Evolutionary conservation across 441 rosid species (phyloP).

Genomic region (Adansonia madagascariensis): DNA sequence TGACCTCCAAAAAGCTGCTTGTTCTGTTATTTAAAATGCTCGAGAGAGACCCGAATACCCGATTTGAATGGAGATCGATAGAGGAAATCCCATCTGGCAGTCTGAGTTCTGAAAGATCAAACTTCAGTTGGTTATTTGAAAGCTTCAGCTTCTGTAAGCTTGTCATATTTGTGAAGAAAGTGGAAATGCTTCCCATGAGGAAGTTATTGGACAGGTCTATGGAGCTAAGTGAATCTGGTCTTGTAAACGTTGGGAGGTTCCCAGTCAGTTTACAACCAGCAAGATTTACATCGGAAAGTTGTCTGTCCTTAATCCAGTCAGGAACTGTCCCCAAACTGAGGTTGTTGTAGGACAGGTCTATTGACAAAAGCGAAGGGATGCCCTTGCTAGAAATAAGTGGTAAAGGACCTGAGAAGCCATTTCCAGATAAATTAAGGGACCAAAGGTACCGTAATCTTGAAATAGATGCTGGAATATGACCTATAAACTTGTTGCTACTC

Average conservation of each 20-base stretch:
- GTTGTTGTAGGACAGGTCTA: slow-evolving; percentile 85
- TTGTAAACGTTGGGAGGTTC: slow-evolving; percentile 61
- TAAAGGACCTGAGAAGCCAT: slow-evolving; percentile 66
- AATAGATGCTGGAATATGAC: slow-evolving; percentile 72
- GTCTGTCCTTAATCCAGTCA: slow-evolving; percentile 64
- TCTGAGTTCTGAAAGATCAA: slow-evolving; percentile 55
- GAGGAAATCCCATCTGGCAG: slow-evolving; percentile 63
- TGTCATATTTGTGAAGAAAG: slow-evolving; percentile 60
- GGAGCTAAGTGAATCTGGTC: slow-evolving; percentile 57
- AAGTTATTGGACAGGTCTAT: slow-evolving; percentile 76
- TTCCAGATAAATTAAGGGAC: slow-evolving; percentile 85
- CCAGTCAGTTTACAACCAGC: slow-evolving; percentile 88
- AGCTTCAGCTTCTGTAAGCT: slow-evolving; percentile 69
- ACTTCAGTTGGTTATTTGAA: slow-evolving; percentile 70
- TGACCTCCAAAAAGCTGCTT: slow-evolving; percentile 65
- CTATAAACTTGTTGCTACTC: slow-evolving; percentile 62
- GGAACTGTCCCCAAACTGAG: slow-evolving; percentile 73
- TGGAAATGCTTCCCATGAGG: slow-evolving; percentile 56
- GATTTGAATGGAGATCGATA: slow-evolving; percentile 69
- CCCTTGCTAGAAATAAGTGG: slow-evolving; percentile 59
- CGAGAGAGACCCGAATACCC: slow-evolving; percentile 65
- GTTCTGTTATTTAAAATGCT: slow-evolving; percentile 69
- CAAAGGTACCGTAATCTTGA: slow-evolving; percentile 74
- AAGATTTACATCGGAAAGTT: slow-evolving; percentile 63
- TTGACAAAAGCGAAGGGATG: slow-evolving; percentile 70